Evolutionary conservation across 345 rosid genomes (phyloP).

Genomic region (Geranium brycei): DNA sequence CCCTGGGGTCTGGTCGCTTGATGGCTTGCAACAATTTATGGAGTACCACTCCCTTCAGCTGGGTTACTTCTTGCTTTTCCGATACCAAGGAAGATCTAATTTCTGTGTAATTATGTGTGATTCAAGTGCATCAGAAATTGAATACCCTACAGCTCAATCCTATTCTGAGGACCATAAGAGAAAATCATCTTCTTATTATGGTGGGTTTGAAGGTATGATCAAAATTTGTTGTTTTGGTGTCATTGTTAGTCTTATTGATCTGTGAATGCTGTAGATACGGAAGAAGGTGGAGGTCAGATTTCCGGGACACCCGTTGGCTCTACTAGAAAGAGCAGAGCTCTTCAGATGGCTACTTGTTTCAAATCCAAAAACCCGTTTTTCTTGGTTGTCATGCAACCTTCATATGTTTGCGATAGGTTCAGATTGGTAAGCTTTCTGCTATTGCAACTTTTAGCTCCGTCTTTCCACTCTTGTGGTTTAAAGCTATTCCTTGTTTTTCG

Average conservation of each 20-base stretch:
- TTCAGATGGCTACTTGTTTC: conserved; percentile 13
- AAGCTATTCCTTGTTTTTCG: too few relatives aligned
- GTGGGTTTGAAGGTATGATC: neutral
- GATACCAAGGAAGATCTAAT: too few relatives aligned
- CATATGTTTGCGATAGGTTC: conserved; percentile 1
- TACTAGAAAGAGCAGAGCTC: conserved; percentile 7
- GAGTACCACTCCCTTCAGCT: neutral
- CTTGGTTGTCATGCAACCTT: conserved; percentile 12
- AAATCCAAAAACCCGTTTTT: conserved; percentile 16
- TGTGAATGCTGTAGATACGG: neutral
- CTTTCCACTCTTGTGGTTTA: too few relatives aligned
- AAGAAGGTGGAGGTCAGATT: neutral
- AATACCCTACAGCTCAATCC: conserved; percentile 6
- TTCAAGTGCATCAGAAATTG: conserved; percentile 9
- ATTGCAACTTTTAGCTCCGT: neutral
- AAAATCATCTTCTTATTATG: neutral
- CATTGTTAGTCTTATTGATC: neutral
- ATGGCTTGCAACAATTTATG: too few relatives aligned
- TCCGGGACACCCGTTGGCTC: too few relatives aligned
- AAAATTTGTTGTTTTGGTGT: too few relatives aligned
- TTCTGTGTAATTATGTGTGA: too few relatives aligned
- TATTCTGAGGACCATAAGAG: too few relatives aligned
- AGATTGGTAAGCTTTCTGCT: neutral
- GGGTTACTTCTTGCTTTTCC: too few relatives aligned
- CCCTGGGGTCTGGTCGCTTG: neutral